A percentile compares a stretch with the other conserved stretches of the same genome.
Conservation (phyloP, 306 rosid species). For the Ormosia emarginata region DNA sequence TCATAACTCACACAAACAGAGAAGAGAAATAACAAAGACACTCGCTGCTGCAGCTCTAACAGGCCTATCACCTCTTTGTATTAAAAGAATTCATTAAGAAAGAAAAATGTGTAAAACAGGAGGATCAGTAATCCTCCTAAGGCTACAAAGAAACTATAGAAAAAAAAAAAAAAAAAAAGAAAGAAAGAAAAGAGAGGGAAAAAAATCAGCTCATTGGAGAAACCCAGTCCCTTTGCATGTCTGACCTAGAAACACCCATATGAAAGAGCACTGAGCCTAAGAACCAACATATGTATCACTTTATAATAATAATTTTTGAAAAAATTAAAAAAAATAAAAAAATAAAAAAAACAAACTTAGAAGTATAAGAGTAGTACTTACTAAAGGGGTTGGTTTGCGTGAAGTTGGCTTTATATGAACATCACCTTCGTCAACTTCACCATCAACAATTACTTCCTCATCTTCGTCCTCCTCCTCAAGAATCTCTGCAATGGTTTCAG, state of each 20-base stretch:
- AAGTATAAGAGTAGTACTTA: slow-evolving; percentile 31
- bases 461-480: slow-evolving; percentile 93
- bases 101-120: background rate
- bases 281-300: slow-evolving; percentile 10
- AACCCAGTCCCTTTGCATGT: background rate
- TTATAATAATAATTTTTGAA: background rate
- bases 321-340: background rate
- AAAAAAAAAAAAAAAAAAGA: background rate
- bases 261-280: background rate
- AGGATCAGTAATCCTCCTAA: background rate
- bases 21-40: background rate
- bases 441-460: slow-evolving; percentile 92
- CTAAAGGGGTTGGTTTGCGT: slow-evolving; percentile 60
- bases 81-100: background rate
- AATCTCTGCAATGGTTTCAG: slow-evolving; percentile 59
- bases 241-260: background rate
- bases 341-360: background rate
- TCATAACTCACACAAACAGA: background rate
- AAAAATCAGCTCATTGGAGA: background rate
- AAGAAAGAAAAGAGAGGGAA: background rate
- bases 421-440: slow-evolving; percentile 99
- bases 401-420: slow-evolving; percentile 85
- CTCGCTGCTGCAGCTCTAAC: background rate
- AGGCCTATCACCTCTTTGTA: background rate
- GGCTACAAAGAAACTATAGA: background rate